phyloP scores from a whole-genome alignment of 257 asterid species.

The Nicotiana obtusifolia region DNA sequence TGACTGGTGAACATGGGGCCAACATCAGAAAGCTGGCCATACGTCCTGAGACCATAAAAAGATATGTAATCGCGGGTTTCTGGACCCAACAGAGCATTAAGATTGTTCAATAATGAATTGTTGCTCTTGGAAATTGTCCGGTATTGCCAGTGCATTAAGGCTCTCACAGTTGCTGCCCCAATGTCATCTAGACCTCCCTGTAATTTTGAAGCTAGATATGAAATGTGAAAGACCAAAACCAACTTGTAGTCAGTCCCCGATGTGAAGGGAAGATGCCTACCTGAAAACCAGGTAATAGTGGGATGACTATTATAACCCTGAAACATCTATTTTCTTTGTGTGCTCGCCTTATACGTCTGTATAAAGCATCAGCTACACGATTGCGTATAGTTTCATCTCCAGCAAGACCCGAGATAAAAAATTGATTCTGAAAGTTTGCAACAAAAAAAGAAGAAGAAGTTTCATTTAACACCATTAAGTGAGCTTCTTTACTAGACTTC shows the following conservation, averaged over 20 bases:
- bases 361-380: conserved; percentile 80
- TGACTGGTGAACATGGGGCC: conserved; percentile 82
- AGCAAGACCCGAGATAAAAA: conserved; percentile 88
- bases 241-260: background rate
- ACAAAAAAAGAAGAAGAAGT: background rate
- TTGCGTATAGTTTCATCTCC: conserved; percentile 80
- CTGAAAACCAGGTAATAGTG: conserved; percentile 94
- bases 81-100: conserved; percentile 62
- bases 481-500: background rate
- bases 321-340: conserved; percentile 56
- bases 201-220: conserved; percentile 12
- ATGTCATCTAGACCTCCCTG: conserved; percentile 94
- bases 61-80: conserved; percentile 62
- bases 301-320: conserved; percentile 83
- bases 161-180: conserved; percentile 98
- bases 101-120: conserved; percentile 72
- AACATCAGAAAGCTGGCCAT: conserved; percentile 60
- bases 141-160: conserved; percentile 96
- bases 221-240: conserved; percentile 10
- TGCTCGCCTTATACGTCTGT: conserved; percentile 78
- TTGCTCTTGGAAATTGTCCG: conserved; percentile 80
- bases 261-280: conserved; percentile 28
- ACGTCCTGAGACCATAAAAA: conserved; percentile 78
- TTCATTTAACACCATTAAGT: background rate
- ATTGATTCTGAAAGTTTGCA: conserved; percentile 67